Percentiles rank a stretch among this genome's conserved stretches.
Evolutionary conservation across 179 eudicot species (phyloP).

Genomic region (Gypsophila paniculata): DNA sequence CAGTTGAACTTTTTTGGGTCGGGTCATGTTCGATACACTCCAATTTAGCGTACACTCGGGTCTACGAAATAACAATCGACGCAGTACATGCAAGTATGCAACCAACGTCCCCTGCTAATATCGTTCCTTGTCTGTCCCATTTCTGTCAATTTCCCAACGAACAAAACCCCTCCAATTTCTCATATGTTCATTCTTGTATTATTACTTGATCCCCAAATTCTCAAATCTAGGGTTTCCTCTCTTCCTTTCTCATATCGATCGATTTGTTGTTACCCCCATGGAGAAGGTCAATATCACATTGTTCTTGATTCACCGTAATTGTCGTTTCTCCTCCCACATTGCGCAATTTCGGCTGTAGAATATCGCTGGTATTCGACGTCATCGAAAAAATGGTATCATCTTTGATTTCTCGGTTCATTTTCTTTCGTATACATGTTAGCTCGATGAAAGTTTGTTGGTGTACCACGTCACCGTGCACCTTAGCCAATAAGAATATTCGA

Average conservation of each 20-base stretch:
- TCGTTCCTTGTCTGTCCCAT: neutral
- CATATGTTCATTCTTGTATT: neutral
- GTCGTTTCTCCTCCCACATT: neutral
- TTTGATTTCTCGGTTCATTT: neutral
- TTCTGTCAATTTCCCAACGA: constrained; percentile 3
- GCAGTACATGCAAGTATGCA: neutral
- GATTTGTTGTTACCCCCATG: neutral
- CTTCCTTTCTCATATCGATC: neutral
- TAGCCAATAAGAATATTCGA: too few species aligned
- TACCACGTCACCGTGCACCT: too few species aligned
- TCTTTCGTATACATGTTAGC: neutral
- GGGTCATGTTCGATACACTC: too few species aligned
- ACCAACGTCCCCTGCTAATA: neutral
- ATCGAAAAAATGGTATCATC: neutral
- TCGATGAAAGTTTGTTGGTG: neutral
- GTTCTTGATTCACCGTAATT: neutral
- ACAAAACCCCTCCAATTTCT: neutral
- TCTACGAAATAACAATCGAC: too few species aligned
- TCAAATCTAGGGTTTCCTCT: constrained; percentile 12
- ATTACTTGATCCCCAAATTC: neutral
- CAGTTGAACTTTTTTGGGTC: too few species aligned
- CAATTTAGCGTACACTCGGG: too few species aligned
- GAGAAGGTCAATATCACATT: neutral
- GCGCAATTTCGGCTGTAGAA: neutral
- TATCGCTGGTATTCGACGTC: neutral